Percentiles rank a stretch among this genome's conserved stretches.
phyloP scores from a whole-genome alignment of 257 asterid genomes.

The Capsicum pubescens region DNA sequence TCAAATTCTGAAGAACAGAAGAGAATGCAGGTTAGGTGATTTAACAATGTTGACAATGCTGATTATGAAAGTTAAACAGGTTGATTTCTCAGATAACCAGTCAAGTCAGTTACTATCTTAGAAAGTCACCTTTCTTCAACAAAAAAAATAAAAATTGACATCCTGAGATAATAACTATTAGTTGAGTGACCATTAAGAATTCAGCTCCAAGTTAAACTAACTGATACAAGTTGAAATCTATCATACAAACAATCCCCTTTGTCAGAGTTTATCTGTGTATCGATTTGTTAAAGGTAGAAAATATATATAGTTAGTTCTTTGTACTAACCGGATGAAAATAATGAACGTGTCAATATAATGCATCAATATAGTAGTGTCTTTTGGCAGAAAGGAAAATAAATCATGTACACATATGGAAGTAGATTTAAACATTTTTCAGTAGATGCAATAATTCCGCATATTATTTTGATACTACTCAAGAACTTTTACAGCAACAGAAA shows the following conservation, averaged over 20 bases:
- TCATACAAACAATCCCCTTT: neutral
- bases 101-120: neutral
- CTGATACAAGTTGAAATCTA: neutral
- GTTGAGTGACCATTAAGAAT: neutral
- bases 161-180: neutral
- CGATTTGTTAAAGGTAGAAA: neutral
- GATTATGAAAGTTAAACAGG: neutral
- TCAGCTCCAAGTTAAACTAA: neutral
- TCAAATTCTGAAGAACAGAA: constrained; percentile 41
- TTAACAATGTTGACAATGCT: neutral
- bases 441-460: neutral
- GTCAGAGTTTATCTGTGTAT: neutral
- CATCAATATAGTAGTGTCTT: neutral
- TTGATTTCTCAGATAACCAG: neutral
- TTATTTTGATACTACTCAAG: neutral
- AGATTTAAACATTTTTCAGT: neutral
- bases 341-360: neutral
- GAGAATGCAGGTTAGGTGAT: constrained; percentile 20
- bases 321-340: neutral
- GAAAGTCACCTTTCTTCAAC: neutral
- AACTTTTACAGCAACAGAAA: neutral
- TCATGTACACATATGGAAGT: neutral
- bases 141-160: neutral
- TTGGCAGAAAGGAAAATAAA: neutral
- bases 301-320: neutral